These are phyloP conservation scores for Penicillium palitans DNA, from an alignment of 2,329 filamentous ascomycete genomes.

Conservation along the genomic window DNA sequence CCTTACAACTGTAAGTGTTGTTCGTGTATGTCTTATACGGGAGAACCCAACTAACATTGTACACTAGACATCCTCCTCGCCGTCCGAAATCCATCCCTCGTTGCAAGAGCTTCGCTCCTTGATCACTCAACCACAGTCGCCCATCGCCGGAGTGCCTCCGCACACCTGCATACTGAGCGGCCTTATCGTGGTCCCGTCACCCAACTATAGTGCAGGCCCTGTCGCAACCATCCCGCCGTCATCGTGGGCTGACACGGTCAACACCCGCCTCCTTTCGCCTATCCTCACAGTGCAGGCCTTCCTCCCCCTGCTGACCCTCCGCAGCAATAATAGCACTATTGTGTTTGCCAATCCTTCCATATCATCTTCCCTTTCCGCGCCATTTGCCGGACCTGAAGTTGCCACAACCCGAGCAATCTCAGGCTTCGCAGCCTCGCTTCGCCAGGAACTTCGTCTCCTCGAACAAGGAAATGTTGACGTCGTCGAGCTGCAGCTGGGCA, in stretches of 20 bases:
- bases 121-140: constrained; percentile 72
- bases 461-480: constrained; percentile 65
- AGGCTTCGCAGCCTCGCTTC: constrained; percentile 77
- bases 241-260: constrained; percentile 84
- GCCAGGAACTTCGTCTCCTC: constrained; percentile 74
- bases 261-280: constrained; percentile 86
- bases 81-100: constrained; percentile 57
- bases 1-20: constrained; percentile 55
- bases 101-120: constrained; percentile 70
- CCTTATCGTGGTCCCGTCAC: constrained; percentile 76
- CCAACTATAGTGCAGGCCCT: constrained; percentile 76
- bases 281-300: constrained; percentile 87
- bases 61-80: constrained; percentile 61
- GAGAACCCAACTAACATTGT: neutral
- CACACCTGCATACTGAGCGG: constrained; percentile 76
- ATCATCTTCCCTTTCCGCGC: constrained; percentile 46
- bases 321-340: constrained; percentile 53
- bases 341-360: constrained; percentile 48
- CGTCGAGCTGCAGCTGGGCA: constrained; percentile 85
- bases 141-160: constrained; percentile 72
- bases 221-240: constrained; percentile 83
- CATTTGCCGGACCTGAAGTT: constrained; percentile 70
- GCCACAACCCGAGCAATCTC: constrained; percentile 83
- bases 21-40: neutral
- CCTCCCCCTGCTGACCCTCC: constrained; percentile 70